Conservation (phyloP, 495 filamentous ascomycete species). For the Clohesyomyces aquaticus region DNA sequence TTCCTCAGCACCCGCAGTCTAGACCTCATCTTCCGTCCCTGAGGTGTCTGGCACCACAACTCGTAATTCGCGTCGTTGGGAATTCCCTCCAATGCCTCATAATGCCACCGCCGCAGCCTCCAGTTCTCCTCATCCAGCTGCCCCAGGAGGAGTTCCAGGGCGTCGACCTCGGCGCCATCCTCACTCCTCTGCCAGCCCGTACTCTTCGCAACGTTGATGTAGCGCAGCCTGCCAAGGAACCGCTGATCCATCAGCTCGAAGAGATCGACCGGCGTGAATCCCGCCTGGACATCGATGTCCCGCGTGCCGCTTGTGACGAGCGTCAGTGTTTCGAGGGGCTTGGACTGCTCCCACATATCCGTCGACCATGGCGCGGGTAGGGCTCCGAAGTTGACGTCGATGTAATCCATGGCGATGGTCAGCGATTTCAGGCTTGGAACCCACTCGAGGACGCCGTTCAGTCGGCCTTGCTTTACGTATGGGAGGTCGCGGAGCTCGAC, state of each 20-base stretch:
- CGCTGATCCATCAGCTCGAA: slow-evolving; percentile 29
- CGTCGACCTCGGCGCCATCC: slow-evolving; percentile 14
- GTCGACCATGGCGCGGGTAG: not conserved
- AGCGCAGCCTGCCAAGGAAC: slow-evolving; percentile 37
- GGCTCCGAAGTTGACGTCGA: slow-evolving; percentile 33
- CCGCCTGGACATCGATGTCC: not conserved
- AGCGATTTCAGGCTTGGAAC: slow-evolving; percentile 38
- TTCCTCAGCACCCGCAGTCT: slow-evolving; percentile 22
- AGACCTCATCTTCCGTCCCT: slow-evolving; percentile 23
- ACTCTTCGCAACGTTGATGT: slow-evolving; percentile 31
- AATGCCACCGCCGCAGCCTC: slow-evolving; percentile 37
- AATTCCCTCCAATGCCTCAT: slow-evolving; percentile 20
- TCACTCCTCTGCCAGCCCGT: slow-evolving; percentile 35
- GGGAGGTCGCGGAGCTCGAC: slow-evolving; percentile 40
- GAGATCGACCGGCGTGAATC: slow-evolving; percentile 31
- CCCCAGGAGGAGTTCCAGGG: slow-evolving; percentile 3
- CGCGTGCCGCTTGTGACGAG: slow-evolving; percentile 16
- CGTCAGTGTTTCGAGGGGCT: slow-evolving; percentile 29
- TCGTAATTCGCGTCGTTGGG: slow-evolving; percentile 11
- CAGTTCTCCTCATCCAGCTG: slow-evolving; percentile 40
- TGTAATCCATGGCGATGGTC: slow-evolving; percentile 44
- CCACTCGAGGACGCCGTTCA: slow-evolving; percentile 39
- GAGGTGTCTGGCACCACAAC: slow-evolving; percentile 16
- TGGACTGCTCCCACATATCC: slow-evolving; percentile 8
- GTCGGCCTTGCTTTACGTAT: slow-evolving; percentile 21